phyloP scores from a whole-genome alignment of 2,329 filamentous ascomycete species.

The Penicillium sp. region DNA sequence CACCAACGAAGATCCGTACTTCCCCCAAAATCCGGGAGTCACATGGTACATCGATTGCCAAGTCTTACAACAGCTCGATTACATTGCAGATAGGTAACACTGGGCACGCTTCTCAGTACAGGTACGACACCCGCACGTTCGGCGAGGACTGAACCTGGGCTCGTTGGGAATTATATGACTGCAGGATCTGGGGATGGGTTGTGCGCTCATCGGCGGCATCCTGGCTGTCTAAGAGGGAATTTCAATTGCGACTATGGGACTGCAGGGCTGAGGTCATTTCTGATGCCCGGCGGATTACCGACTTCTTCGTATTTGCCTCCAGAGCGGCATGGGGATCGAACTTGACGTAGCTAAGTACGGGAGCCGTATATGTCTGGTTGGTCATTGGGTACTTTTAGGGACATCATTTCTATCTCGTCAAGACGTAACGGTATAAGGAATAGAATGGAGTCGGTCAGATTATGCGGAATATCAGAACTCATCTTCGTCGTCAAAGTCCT shows the following conservation, averaged over 20 bases:
- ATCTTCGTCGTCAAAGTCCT: conserved; percentile 29
- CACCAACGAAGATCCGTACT: neutral
- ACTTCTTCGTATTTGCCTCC: no score
- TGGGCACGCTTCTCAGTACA: neutral
- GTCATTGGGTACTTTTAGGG: neutral
- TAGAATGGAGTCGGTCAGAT: neutral
- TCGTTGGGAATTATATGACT: neutral
- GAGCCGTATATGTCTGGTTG: neutral
- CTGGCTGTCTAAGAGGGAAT: neutral
- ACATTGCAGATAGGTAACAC: neutral
- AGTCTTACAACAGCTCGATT: neutral
- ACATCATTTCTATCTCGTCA: conserved; percentile 5
- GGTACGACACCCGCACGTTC: neutral
- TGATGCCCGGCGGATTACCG: neutral
- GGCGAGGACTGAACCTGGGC: neutral
- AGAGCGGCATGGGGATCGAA: neutral
- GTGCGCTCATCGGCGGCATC: no score
- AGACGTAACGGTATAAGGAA: conserved; percentile 6
- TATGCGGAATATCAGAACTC: neutral
- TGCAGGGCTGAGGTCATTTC: conserved; percentile 10
- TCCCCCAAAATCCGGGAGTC: neutral
- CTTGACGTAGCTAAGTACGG: neutral
- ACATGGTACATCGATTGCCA: neutral
- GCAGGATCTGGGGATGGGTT: neutral
- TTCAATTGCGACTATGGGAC: neutral